Base-by-base conservation (phyloP, 371 early-diverging fungal species). In the Mucor lusitanicus region DNA sequence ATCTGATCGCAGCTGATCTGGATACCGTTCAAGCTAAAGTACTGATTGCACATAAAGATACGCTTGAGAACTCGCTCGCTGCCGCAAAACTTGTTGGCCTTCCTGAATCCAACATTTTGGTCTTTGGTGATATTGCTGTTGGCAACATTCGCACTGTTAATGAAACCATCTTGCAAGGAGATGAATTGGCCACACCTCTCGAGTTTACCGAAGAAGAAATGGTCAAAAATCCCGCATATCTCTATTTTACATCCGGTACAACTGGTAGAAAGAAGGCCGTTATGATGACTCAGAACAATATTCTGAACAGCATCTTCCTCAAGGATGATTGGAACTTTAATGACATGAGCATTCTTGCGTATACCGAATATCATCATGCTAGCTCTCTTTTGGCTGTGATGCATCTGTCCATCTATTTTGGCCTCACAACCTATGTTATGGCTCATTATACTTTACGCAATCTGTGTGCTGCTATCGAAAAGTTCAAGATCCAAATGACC, bases 1-100 rank as follows among this genome's bases (percentile, higher is more conserved):
- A 85, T 46, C 89, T 88, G 67, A 77, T 92, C 12, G 86, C 86
- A 6, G 80, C 79, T 67, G 90, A 91, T 63, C 72, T 94, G 64
- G 63, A 77, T 12, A 89, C 90, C 63, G 80, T 89, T 15, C 75
- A 80, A n/a, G 89, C 92, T 5, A 79, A 76, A 19, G 9, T 64
- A 12, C 2, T 74, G 1, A 65, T 76, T 56, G 61, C 77, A 2
- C 76, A 79, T 54, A 72, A 71, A 0, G 70, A 73, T 27, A 67
- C 78, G 21, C 60, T 90, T 6, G 48, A 80, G 0, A 71, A 54
- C 12, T 86, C 85, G 1, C 53, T 77, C 8, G 77, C 73, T 27
- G 89, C 87, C 33, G 89, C 88, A 6, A 64, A 77, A 53, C 61
- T 74, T 37, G 82, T 75, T 42, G 85, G 82, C 19, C 80, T 91